Evolutionary conservation across 2,329 filamentous ascomycete species (phyloP).

Genomic region (Venturia asperata): DNA sequence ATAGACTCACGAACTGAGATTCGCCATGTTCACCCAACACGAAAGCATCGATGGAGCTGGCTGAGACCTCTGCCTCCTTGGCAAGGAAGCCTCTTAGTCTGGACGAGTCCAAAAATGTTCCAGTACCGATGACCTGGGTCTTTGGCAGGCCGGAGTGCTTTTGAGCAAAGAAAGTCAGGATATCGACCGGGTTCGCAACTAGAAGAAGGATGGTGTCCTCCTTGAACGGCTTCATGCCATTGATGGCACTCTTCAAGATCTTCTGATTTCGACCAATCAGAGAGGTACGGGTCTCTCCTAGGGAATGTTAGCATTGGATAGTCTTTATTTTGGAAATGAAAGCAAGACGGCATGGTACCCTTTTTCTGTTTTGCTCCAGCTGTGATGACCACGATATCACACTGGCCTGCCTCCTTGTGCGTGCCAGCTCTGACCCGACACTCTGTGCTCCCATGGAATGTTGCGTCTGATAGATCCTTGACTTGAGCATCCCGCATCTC

Average conservation of each 20-base stretch:
- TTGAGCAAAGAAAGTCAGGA: slow-evolving; percentile 46
- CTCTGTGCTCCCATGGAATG: slow-evolving; percentile 38
- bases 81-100: slow-evolving; percentile 42
- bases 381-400: slow-evolving; percentile 49
- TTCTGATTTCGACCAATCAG: slow-evolving; percentile 43
- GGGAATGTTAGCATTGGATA: not conserved
- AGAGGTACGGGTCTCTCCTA: slow-evolving; percentile 41
- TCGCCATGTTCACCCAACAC: slow-evolving; percentile 46
- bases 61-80: slow-evolving; percentile 31
- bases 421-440: slow-evolving; percentile 41
- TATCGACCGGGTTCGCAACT: slow-evolving; percentile 50
- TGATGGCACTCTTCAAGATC: slow-evolving; percentile 43
- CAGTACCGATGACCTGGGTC: slow-evolving; percentile 46
- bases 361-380: slow-evolving; percentile 47
- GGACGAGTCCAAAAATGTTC: slow-evolving; percentile 48
- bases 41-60: slow-evolving; percentile 37
- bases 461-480: slow-evolving; percentile 46
- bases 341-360: slow-evolving; percentile 23
- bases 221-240: slow-evolving; percentile 43
- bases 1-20: slow-evolving; percentile 36
- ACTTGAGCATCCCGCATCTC: slow-evolving; percentile 44
- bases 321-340: not conserved
- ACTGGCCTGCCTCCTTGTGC: slow-evolving; percentile 45
- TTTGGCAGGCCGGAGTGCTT: slow-evolving; percentile 43
- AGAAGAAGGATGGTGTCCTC: slow-evolving; percentile 44